A percentile compares a stretch with the other conserved stretches of the same genome.
These are phyloP conservation scores for Corymbia maculata DNA, from an alignment of 345 rosid genomes.

Conservation along the genomic window DNA sequence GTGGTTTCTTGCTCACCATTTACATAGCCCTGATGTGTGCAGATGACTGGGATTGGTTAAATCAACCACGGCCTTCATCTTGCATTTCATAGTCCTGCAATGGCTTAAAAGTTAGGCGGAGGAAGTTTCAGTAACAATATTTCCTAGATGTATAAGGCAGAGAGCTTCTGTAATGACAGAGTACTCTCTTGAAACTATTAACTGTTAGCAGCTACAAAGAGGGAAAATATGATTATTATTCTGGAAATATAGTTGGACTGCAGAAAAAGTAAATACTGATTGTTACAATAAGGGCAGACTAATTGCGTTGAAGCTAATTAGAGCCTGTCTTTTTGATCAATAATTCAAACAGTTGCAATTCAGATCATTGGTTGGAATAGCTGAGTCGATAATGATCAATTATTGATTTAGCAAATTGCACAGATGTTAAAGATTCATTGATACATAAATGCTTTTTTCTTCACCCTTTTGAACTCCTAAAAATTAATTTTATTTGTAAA, in stretches of 20 bases:
- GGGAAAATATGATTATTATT: background rate
- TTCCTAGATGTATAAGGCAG: background rate
- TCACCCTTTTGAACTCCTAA: background rate
- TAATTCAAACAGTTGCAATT: background rate
- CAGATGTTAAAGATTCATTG: background rate
- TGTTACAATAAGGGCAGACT: background rate
- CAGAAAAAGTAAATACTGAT: background rate
- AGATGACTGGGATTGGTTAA: background rate
- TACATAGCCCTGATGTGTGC: background rate
- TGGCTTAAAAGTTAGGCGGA: background rate
- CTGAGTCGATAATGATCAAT: background rate
- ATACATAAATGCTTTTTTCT: background rate
- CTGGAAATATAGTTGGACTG: background rate
- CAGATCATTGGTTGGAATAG: background rate
- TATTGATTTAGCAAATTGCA: background rate
- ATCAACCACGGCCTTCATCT: background rate
- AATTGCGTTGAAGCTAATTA: background rate
- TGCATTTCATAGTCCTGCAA: background rate
- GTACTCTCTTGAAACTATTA: background rate
- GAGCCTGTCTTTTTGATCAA: background rate
- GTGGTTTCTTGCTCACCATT: background rate
- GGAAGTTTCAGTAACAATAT: background rate
- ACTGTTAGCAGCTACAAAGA: background rate
- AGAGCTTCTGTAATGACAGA: background rate
- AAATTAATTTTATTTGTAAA: background rate